phyloP scores from a whole-genome alignment of 1,139 yeast genomes.

The Wickerhamiella infanticola region DNA sequence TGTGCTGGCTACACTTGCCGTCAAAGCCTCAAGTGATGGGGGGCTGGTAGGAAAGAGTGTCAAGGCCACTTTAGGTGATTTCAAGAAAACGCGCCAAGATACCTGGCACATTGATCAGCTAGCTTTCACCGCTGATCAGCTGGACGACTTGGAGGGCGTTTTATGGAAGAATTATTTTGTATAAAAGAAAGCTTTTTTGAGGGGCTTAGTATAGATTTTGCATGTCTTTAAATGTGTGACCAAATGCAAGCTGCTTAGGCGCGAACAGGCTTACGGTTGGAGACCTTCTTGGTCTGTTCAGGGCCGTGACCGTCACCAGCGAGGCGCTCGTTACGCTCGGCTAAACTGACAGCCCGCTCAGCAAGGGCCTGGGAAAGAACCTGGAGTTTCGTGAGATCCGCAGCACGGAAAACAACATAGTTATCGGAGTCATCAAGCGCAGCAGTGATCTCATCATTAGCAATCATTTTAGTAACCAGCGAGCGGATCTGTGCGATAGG shows the following conservation, averaged over 20 bases:
- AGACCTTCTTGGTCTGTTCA: constrained; percentile 9
- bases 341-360: constrained; percentile 67
- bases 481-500: constrained; percentile 40
- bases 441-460: constrained; percentile 58
- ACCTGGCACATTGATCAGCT: constrained; percentile 88
- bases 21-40: constrained; percentile 47
- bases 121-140: constrained; percentile 61
- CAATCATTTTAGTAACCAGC: constrained; percentile 59
- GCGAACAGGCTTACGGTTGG: background rate
- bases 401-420: constrained; percentile 50
- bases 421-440: constrained; percentile 45
- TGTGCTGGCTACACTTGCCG: constrained; percentile 53
- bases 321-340: constrained; percentile 76
- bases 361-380: constrained; percentile 76
- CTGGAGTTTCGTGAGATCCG: constrained; percentile 74
- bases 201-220: background rate
- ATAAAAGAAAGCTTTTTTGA: constrained; percentile 16
- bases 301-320: constrained; percentile 50
- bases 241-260: background rate
- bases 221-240: too few species aligned
- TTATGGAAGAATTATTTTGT: constrained; percentile 87
- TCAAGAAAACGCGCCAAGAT: constrained; percentile 86
- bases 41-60: constrained; percentile 80
- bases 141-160: constrained; percentile 89
- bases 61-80: constrained; percentile 64